phyloP scores from a whole-genome alignment of 2,329 filamentous ascomycete genomes.

The Colletotrichum caudatum region DNA sequence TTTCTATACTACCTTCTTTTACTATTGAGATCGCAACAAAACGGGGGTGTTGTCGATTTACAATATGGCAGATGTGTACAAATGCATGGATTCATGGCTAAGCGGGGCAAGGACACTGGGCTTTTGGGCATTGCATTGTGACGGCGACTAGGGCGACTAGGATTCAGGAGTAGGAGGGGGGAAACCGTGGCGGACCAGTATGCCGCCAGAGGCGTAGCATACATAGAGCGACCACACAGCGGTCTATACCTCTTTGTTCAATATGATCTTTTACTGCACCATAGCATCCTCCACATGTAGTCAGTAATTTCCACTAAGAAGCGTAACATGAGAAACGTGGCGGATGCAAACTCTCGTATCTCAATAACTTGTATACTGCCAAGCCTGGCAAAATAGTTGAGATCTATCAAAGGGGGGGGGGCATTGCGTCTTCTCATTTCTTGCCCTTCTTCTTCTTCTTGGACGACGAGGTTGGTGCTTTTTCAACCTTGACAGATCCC shows the following conservation, averaged over 20 bases:
- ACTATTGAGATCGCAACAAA: conserved; percentile 13
- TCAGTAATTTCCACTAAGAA: too few relatives aligned
- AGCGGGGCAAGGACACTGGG: conserved; percentile 35
- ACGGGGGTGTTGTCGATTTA: conserved; percentile 16
- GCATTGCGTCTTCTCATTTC: conserved; percentile 54
- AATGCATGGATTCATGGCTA: conserved; percentile 29
- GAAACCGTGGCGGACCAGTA: background rate
- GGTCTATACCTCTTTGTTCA: background rate
- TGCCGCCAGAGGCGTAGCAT: conserved; percentile 6
- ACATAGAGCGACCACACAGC: conserved; percentile 14
- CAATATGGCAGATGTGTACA: conserved; percentile 25
- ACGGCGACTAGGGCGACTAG: conserved; percentile 20
- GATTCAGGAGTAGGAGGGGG: background rate
- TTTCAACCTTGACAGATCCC: conserved; percentile 73
- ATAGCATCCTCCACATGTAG: background rate
- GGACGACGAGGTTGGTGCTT: conserved; percentile 56
- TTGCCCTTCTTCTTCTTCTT: conserved; percentile 67
- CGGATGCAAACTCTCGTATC: conserved; percentile 8
- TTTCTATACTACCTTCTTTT: conserved; percentile 27
- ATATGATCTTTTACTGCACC: conserved; percentile 10
- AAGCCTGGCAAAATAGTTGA: background rate
- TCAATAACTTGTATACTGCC: background rate
- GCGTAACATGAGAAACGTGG: background rate
- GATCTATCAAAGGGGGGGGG: background rate
- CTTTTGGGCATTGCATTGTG: conserved; percentile 35